A percentile compares a stretch with the other conserved stretches of the same genome.
Evolutionary conservation across 164 flowering plant species (phyloP).

Genomic region (Aristolochia fimbriata): DNA sequence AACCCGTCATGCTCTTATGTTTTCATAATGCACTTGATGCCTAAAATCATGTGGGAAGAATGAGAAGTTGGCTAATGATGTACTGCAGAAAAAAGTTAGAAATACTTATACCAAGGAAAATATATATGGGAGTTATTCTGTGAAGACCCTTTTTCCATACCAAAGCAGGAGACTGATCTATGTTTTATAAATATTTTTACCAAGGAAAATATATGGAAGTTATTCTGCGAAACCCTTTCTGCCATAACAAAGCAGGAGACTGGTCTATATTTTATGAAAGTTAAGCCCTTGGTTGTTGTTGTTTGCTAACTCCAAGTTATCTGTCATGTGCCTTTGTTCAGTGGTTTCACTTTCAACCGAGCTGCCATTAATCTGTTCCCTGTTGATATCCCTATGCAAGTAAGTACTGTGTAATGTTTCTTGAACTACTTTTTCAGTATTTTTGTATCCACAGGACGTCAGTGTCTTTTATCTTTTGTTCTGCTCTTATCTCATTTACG

Average conservation of each 20-base stretch:
- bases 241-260: neutral
- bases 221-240: neutral
- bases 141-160: too few species aligned
- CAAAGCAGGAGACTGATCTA: neutral
- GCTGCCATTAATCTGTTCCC: constrained; percentile 44
- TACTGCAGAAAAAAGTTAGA: too few species aligned
- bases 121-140: too few species aligned
- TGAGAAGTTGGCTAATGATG: too few species aligned
- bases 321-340: neutral
- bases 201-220: neutral
- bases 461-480: neutral
- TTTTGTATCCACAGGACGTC: neutral
- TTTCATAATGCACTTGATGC: too few species aligned
- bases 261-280: neutral
- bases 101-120: too few species aligned
- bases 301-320: neutral
- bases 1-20: too few species aligned
- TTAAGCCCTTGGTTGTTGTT: neutral
- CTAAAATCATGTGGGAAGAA: too few species aligned
- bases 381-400: constrained; percentile 8
- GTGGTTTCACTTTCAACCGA: constrained; percentile 36
- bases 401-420: constrained; percentile 3
- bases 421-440: neutral
- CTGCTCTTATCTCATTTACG: neutral
- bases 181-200: neutral